These are phyloP conservation scores for Syncephalastrum monosporum DNA, from an alignment of 371 early-diverging fungal species.

Conservation along the genomic window DNA sequence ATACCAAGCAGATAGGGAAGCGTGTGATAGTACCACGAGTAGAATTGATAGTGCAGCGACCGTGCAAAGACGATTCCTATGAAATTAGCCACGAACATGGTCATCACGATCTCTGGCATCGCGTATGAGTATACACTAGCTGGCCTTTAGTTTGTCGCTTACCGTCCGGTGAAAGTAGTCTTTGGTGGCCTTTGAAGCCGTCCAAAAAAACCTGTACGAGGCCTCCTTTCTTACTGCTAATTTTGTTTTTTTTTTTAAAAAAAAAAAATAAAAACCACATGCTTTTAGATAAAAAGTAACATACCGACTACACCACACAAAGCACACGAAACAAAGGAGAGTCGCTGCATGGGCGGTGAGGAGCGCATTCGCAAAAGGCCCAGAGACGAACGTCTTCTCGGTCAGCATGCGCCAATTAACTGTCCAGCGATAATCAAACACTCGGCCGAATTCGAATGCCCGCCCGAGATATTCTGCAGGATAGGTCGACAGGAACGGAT, in stretches of 20 bases:
- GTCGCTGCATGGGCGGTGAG: constrained; percentile 60
- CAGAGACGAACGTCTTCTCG: constrained; percentile 64
- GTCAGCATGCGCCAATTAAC: constrained; percentile 92
- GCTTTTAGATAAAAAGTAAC: neutral
- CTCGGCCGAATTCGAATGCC: constrained; percentile 86
- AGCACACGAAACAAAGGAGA: constrained; percentile 58
- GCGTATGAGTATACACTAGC: constrained; percentile 18
- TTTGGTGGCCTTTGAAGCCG: constrained; percentile 5
- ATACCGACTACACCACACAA: constrained; percentile 54
- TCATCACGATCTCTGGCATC: constrained; percentile 57
- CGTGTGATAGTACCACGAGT: constrained; percentile 89
- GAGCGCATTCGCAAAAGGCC: constrained; percentile 57
- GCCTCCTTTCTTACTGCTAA: neutral
- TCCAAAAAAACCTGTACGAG: constrained; percentile 6
- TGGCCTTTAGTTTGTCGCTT: constrained; percentile 3
- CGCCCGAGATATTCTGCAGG: constrained; percentile 67
- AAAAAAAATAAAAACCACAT: constrained; percentile 2
- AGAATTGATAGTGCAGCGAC: constrained; percentile 94
- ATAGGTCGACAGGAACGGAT: constrained; percentile 68
- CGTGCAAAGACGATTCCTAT: constrained; percentile 88
- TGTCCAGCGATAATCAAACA: constrained; percentile 88
- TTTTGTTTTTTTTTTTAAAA: neutral
- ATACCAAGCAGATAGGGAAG: constrained; percentile 73
- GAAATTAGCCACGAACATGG: constrained; percentile 81
- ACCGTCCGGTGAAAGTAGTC: constrained; percentile 36